Percentiles rank a stretch among this genome's conserved stretches.
These are phyloP conservation scores for Rusavskia elegans DNA, from an alignment of 495 filamentous ascomycete species.

Conservation along the genomic window DNA sequence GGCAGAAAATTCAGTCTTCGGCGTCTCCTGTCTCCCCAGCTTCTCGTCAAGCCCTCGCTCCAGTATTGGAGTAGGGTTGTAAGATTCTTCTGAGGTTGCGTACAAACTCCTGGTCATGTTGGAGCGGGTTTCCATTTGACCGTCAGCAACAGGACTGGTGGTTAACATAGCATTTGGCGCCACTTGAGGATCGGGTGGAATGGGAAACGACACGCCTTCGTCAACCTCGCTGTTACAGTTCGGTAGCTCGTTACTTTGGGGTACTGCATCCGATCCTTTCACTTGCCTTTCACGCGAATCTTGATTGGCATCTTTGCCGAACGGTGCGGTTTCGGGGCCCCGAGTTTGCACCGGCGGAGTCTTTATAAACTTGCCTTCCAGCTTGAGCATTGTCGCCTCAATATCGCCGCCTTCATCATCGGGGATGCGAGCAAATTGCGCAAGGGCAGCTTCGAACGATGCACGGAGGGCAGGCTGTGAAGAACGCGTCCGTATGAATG, in stretches of 20 bases:
- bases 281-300: neutral
- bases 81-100: conserved; percentile 48
- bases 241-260: neutral
- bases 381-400: conserved; percentile 77
- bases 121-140: neutral
- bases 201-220: neutral
- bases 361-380: conserved; percentile 75
- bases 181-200: neutral
- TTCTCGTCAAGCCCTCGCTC: conserved; percentile 54
- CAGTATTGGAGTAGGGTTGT: conserved; percentile 61
- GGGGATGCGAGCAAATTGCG: conserved; percentile 74
- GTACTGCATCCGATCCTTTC: neutral
- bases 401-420: conserved; percentile 91
- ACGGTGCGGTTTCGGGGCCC: conserved; percentile 11
- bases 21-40: conserved; percentile 26
- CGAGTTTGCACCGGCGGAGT: conserved; percentile 15
- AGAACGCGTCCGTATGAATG: conserved; percentile 58
- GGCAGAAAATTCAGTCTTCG: conserved; percentile 4
- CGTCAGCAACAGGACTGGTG: neutral
- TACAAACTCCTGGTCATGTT: conserved; percentile 11
- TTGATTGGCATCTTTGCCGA: conserved; percentile 1
- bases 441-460: conserved; percentile 81
- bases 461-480: conserved; percentile 63
- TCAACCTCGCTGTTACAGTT: neutral
- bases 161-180: neutral